These are phyloP conservation scores for Escallonia rubra DNA, from an alignment of 129 eudicot species.

Conservation along the genomic window DNA sequence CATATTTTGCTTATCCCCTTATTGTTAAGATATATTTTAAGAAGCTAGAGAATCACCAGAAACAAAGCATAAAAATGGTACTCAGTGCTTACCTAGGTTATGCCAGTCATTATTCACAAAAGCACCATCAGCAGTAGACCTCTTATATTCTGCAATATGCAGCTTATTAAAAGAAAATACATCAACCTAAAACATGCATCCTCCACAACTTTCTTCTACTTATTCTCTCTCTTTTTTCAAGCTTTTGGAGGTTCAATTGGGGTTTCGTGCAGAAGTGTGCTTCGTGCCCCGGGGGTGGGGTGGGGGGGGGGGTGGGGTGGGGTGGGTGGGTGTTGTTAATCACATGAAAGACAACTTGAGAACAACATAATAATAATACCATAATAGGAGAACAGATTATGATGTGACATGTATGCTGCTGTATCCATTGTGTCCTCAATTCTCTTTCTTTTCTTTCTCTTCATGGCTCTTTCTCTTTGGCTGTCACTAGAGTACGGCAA, in stretches of 20 bases:
- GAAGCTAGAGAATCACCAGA: too few species aligned
- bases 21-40: too few species aligned
- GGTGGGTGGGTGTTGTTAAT: not conserved
- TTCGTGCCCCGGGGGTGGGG: too few species aligned
- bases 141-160: slow-evolving; percentile 45
- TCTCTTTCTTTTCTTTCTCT: slow-evolving; percentile 62
- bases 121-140: slow-evolving; percentile 25
- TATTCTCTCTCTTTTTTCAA: too few species aligned
- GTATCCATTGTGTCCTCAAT: slow-evolving; percentile 39
- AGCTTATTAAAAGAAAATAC: slow-evolving; percentile 4
- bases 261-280: too few species aligned
- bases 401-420: slow-evolving; percentile 48
- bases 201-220: too few species aligned
- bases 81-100: slow-evolving; percentile 37
- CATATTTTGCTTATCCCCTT: too few species aligned
- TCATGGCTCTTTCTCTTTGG: slow-evolving; percentile 35
- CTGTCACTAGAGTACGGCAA: slow-evolving; percentile 32
- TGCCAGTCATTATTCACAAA: slow-evolving; percentile 29
- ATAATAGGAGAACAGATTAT: slow-evolving; percentile 61
- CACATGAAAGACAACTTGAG: not conserved
- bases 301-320: not conserved
- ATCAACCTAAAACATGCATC: not conserved
- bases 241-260: too few species aligned
- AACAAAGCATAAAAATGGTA: too few species aligned
- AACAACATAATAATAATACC: slow-evolving; percentile 29